These are phyloP conservation scores for Populus nigra DNA, from an alignment of 345 rosid genomes.

Conservation along the genomic window DNA sequence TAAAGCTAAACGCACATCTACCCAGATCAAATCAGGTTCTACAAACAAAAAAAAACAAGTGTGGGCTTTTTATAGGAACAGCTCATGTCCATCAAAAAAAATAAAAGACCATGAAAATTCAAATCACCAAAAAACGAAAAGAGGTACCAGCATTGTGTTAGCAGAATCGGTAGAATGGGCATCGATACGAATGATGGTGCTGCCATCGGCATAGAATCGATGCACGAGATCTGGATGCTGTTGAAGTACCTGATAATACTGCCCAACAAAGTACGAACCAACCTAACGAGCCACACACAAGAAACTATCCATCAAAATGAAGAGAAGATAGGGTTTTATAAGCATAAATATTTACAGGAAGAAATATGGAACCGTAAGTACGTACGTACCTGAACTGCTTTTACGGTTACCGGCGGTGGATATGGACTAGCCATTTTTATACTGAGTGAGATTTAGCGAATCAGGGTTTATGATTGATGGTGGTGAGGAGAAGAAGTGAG, in stretches of 20 bases:
- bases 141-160: slow-evolving; percentile 62
- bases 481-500: too few species aligned
- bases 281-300: slow-evolving; percentile 41
- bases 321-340: not conserved
- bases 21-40: too few species aligned
- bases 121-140: not conserved
- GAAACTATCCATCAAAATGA: not conserved
- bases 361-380: not conserved
- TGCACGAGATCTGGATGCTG: slow-evolving; percentile 84
- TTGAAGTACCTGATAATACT: slow-evolving; percentile 82
- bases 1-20: not conserved
- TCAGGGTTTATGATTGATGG: slow-evolving; percentile 15
- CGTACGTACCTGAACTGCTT: slow-evolving; percentile 54
- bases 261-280: slow-evolving; percentile 91
- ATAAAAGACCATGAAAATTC: not conserved
- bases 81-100: too few species aligned
- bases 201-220: slow-evolving; percentile 74
- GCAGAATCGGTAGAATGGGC: slow-evolving; percentile 71
- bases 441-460: not conserved
- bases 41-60: too few species aligned
- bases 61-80: too few species aligned
- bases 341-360: too few species aligned
- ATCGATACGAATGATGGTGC: slow-evolving; percentile 72
- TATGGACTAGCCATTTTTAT: slow-evolving; percentile 56
- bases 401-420: slow-evolving; percentile 45